Evolutionary conservation across 352 stramenopile genomes (phyloP), one percentile per base, ranked within the genome.

Genomic region (Globisporangium viniferum): DNA sequence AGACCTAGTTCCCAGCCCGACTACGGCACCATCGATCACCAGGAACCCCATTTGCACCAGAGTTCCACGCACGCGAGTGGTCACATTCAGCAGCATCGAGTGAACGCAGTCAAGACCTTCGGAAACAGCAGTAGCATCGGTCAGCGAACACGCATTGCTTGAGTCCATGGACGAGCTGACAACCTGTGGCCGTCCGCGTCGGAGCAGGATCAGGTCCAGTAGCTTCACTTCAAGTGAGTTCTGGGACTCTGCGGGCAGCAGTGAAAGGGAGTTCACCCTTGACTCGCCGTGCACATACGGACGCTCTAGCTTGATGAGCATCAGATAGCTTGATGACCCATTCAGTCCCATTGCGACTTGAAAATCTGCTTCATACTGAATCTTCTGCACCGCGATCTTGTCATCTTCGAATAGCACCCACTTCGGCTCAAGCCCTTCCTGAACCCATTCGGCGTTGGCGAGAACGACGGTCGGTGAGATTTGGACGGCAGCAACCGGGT

Each of bases 201-300:
- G 18, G 35, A 64, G 59, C 59, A 64, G 41, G 24, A 64, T 20
- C 24, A 39, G 41, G 27, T 66, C 46, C 10, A 66, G 46, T 20
- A 48, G 31, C 20, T 35, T 58, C 20, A 66, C 31, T 58, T 58
- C 46, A n/a, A 58, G 3, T 24, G 5, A n/a, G 5, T 14, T 55
- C 48, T 7, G 6, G 5, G 48, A 10, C 15, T 29, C 20, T 29
- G 48, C n/a, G 7, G 29, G 2, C 33, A 36, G 33, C 7, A 36
- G 33, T 36, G 33, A 36, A 36, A 36, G 33, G 3, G 33, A 36
- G 33, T 9, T 36, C 33, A 3, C 24, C 12, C 7, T 31, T 15
- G 10, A 49, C 3, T 14, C 48, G 22, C 1, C 5, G 7, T 54
- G 46, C 10, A 24, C 29, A 22, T 58, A 57, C 60, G 6, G 41